Percentiles rank a stretch among this genome's conserved stretches.
phyloP scores from a whole-genome alignment of 169 alveolate genomes.

The Plasmodium gonderi region DNA sequence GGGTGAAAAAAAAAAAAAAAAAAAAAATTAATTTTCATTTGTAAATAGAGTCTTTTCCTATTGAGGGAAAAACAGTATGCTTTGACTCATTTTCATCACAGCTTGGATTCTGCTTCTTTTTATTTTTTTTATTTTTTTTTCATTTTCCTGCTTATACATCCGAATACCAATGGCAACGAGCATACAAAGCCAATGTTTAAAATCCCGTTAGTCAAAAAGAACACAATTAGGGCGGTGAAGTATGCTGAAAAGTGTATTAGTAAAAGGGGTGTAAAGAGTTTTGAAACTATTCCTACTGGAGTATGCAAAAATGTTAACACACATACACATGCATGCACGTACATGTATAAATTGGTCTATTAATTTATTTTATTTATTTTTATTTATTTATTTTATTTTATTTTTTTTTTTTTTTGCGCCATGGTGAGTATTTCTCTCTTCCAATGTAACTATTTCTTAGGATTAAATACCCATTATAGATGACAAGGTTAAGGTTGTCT shows the following conservation, averaged over 20 bases:
- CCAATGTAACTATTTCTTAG: neutral
- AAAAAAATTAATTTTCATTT: neutral
- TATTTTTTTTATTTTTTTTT: neutral
- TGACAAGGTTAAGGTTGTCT: slow-evolving; percentile 34
- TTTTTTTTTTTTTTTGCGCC: neutral
- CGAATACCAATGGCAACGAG: slow-evolving; percentile 63
- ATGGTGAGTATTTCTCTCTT: neutral
- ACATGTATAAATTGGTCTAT: no score
- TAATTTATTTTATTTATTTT: no score
- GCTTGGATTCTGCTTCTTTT: neutral
- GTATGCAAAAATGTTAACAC: no score
- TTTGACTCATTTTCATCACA: neutral
- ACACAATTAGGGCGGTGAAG: slow-evolving; percentile 9
- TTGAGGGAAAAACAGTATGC: neutral
- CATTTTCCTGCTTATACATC: neutral
- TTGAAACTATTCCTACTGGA: no score
- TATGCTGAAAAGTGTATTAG: slow-evolving; percentile 13
- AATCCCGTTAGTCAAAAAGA: slow-evolving; percentile 55
- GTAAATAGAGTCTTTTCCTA: neutral
- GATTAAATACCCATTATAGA: slow-evolving; percentile 13
- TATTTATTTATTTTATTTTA: no score
- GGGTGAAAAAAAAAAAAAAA: neutral
- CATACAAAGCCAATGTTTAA: slow-evolving; percentile 44
- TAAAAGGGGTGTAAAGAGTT: no score
- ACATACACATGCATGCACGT: neutral